Evolutionary conservation across 2,329 filamentous ascomycete species (phyloP), one percentile per base, ranked within the genome.

Genomic region (Ophiosphaerella herpotricha): DNA sequence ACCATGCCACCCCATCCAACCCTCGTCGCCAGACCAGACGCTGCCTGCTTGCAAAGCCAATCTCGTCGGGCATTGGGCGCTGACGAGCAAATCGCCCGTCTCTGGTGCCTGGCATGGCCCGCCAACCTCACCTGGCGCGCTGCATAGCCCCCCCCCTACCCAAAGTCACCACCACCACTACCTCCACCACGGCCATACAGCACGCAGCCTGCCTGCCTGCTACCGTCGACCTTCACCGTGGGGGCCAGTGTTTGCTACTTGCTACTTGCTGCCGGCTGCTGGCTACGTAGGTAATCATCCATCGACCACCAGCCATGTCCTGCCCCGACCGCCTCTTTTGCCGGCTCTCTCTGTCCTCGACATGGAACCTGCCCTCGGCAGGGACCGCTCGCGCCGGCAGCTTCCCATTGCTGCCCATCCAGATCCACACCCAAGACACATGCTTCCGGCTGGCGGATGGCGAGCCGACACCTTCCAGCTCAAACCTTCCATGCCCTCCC

Each of bases 61-160:
- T 59, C 60, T 61, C 50, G 52, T 54, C 51, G 54, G 57, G 52
- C 59, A 59, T 64, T 67, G 61, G 63, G 59, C 61, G 50, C 63
- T 39, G 50, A 55, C 52, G 50, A 50, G 50, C 58, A 64, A 56
- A 59, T 63, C 54, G 49, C 46, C 45, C 43, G 52, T 36, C 41
- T 50, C 54, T 43, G 42, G 57, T 63, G 55, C 58, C 60, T 65
- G 61, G 55, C 59, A 47, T 48, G 18, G 18, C 18, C 18, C 18
- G 18, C 18, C 18, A 21, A 21, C 18, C 18, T 21, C 18, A 21
- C 18, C 18, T 21, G 18, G 18, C 18, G 54, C 54, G 48, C 56
- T 58, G 64, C 62, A 64, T 60, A 56, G 63, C 64, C 58, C 54
- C 62, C 47, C 47, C 39, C 34, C 47, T 39, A 21, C 18, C 18